Conservation (phyloP, 805 yeast species). For the Wickerhamiella nectarea region DNA sequence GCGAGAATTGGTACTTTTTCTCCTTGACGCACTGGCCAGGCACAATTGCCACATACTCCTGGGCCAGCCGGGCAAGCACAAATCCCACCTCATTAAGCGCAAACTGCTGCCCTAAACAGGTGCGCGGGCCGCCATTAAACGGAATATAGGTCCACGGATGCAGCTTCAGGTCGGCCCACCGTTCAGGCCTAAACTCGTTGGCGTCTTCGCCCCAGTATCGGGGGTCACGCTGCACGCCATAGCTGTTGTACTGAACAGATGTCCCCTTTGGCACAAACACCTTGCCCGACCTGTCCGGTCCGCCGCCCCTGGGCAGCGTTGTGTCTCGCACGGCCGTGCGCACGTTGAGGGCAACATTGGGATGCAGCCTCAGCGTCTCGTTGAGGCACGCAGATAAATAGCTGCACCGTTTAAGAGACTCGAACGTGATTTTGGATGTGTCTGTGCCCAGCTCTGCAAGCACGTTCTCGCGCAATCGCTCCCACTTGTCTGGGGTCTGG, state of each 20-base stretch:
- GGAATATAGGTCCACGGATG: conserved; percentile 31
- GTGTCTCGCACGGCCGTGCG: conserved; percentile 30
- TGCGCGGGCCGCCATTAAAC: conserved; percentile 37
- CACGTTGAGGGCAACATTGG: conserved; percentile 34
- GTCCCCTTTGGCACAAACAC: conserved; percentile 30
- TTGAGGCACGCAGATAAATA: conserved; percentile 31
- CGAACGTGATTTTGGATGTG: conserved; percentile 23
- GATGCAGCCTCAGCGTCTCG: conserved; percentile 33
- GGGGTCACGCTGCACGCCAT: conserved; percentile 28
- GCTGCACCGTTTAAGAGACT: conserved; percentile 30
- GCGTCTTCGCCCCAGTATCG: conserved; percentile 31
- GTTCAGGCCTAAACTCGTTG: conserved; percentile 29
- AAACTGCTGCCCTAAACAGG: conserved; percentile 37
- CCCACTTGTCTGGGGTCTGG: conserved; percentile 20
- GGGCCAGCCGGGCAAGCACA: conserved; percentile 29
- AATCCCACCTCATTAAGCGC: conserved; percentile 36
- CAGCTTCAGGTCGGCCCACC: conserved; percentile 24
- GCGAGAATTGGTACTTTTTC: background rate
- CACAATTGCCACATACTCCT: conserved; percentile 21
- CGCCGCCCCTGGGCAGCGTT: conserved; percentile 35
- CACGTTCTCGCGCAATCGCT: conserved; percentile 20
- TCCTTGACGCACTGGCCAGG: background rate
- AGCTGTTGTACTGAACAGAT: conserved; percentile 25
- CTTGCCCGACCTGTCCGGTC: conserved; percentile 25
- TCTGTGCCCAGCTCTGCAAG: conserved; percentile 8